Conservation (phyloP, 768 basidiomycete genomes). For the Pleurotus cornucopiae region DNA sequence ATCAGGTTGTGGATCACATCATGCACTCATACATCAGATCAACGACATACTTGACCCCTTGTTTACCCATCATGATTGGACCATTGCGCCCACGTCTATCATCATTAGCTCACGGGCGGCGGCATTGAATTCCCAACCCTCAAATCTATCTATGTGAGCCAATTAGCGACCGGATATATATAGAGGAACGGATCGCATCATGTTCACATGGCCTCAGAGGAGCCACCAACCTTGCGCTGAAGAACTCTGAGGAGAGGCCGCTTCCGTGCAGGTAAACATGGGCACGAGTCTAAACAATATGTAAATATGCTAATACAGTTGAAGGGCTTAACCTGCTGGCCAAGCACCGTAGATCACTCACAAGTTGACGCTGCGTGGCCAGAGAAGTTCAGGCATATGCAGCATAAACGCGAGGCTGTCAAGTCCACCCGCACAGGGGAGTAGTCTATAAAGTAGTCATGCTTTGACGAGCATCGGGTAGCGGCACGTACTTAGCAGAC, state of each 20-base stretch:
- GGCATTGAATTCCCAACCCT: background rate
- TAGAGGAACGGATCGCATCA: background rate
- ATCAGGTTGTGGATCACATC: background rate
- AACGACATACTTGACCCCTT: background rate
- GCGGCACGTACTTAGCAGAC: background rate
- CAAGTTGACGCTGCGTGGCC: background rate
- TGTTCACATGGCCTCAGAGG: background rate
- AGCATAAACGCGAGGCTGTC: slow-evolving; percentile 4
- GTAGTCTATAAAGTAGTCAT: background rate
- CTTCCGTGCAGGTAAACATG: background rate
- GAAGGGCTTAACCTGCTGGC: background rate
- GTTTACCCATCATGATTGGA: background rate
- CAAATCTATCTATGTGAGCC: background rate
- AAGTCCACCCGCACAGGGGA: slow-evolving; percentile 1
- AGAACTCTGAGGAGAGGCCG: background rate
- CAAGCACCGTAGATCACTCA: background rate
- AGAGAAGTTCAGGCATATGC: slow-evolving; percentile 1
- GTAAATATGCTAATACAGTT: background rate
- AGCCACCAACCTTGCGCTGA: slow-evolving; percentile 1
- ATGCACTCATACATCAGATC: background rate
- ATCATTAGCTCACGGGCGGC: background rate
- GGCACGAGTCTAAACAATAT: background rate
- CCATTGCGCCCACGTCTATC: background rate
- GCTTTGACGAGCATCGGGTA: background rate
- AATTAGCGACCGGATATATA: background rate